A percentile compares a stretch with the other conserved stretches of the same genome.
These are phyloP conservation scores for barley (Hordeum vulgare) DNA, from an alignment of 176 grass and related monocot genomes.

Conservation along the genomic window MorexV3_pseudomolecules_assembly NC_058523.1:476374615-476375114, in stretches of 20 bases:
- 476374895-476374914: neutral
- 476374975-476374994: neutral
- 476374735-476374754: no score
- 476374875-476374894: neutral
- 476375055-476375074: constrained; percentile 57
- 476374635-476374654: no score
- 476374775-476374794: neutral
- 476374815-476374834: neutral
- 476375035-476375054: constrained; percentile 54
- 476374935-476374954: neutral
- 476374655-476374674: no score
- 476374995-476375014: constrained; percentile 65
- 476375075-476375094: neutral
- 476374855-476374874: neutral
- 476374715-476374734: no score
- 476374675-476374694: no score
- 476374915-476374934: neutral
- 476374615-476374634: no score
- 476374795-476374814: neutral
- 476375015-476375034: constrained; percentile 47
- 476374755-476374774: neutral
- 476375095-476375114: neutral
- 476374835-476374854: neutral
- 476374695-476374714: no score
- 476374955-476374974: neutral